Evolutionary conservation across 129 eudicot species (phyloP).

Genomic region (Flaveria ramosissima): DNA sequence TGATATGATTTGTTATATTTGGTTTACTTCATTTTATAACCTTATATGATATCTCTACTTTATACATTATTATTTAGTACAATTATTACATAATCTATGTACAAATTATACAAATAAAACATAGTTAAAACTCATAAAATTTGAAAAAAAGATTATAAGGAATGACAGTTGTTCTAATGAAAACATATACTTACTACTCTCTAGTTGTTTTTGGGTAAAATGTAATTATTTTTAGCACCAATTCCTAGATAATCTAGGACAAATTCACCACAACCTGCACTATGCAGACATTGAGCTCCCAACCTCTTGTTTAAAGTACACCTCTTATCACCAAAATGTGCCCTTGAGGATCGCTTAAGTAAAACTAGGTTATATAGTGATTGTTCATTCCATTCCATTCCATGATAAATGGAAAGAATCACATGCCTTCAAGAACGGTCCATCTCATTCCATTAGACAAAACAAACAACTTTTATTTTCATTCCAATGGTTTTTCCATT

Average conservation of each 20-base stretch:
- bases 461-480: constrained; percentile 12
- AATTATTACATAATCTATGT: background rate
- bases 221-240: background rate
- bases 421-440: constrained; percentile 1
- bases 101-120: background rate
- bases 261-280: too few relatives aligned
- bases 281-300: too few relatives aligned
- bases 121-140: background rate
- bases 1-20: background rate
- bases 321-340: background rate
- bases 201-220: background rate
- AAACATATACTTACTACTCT: background rate
- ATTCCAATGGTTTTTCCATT: background rate
- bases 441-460: background rate
- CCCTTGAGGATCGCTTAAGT: background rate
- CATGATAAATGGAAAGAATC: constrained; percentile 4
- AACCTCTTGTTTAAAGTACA: too few relatives aligned
- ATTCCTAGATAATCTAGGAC: too few relatives aligned
- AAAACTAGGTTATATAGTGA: background rate
- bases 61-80: background rate
- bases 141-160: background rate
- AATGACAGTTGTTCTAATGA: background rate
- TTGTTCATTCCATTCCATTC: background rate
- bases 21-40: background rate
- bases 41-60: background rate